phyloP scores from a whole-genome alignment of 106 monocot species.

The Alisma plantagoaquatica region DNA sequence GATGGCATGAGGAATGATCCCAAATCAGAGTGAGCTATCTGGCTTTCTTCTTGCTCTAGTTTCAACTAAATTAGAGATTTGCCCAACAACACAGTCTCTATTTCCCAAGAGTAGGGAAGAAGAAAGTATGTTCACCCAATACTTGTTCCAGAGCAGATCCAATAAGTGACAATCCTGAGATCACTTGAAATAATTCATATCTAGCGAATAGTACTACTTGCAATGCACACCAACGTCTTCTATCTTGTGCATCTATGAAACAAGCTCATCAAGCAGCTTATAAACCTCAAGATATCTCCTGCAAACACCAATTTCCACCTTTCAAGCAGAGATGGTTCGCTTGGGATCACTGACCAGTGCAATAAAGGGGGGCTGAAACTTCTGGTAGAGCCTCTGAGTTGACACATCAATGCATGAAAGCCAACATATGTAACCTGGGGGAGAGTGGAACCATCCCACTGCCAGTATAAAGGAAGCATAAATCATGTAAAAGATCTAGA shows the following conservation, averaged over 20 bases:
- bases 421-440: conserved; percentile 98
- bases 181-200: conserved; percentile 97
- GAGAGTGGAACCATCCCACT: conserved; percentile 99
- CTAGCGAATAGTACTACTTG: conserved; percentile 95
- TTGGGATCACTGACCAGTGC: conserved; percentile 95
- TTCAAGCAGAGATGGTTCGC: conserved; percentile 88
- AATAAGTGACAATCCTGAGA: conserved; percentile 79
- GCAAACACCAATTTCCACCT: conserved; percentile 94
- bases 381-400: conserved; percentile 95
- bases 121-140: conserved; percentile 97
- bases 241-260: conserved; percentile 90
- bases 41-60: conserved; percentile 90
- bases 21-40: conserved; percentile 64
- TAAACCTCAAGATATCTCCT: conserved; percentile 87
- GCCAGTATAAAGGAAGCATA: too few species aligned
- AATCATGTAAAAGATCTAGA: too few species aligned
- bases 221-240: conserved; percentile 99
- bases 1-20: conserved; percentile 70
- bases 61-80: conserved; percentile 93
- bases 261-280: conserved; percentile 90
- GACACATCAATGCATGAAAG: conserved; percentile 93
- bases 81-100: conserved; percentile 94
- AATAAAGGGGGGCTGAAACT: conserved; percentile 86
- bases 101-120: conserved; percentile 79
- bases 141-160: conserved; percentile 98